These are phyloP conservation scores for Rhodomyrtus tomentosa DNA, from an alignment of 345 rosid species.

Conservation along the genomic window DNA sequence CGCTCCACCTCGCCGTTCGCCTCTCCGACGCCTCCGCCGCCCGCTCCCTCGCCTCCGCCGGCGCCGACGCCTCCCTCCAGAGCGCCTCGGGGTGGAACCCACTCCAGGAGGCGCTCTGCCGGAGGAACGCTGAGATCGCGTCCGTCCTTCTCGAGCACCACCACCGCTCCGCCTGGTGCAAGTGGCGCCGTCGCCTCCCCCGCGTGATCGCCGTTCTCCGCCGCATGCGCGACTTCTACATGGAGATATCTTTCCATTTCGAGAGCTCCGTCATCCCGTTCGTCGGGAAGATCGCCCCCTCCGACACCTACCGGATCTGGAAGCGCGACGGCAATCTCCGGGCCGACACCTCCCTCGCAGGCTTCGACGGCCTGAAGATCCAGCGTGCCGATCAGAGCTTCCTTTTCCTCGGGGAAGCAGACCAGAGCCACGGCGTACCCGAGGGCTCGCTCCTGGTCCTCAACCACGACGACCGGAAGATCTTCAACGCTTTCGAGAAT, in stretches of 20 bases:
- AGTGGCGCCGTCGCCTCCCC: slow-evolving; percentile 87
- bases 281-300: slow-evolving; percentile 78
- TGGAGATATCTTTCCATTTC: slow-evolving; percentile 86
- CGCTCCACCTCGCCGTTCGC: slow-evolving; percentile 83
- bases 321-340: slow-evolving; percentile 85
- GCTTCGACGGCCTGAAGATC: slow-evolving; percentile 84
- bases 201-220: slow-evolving; percentile 54
- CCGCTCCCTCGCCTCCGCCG: slow-evolving; percentile 41
- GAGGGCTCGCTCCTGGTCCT: slow-evolving; percentile 68
- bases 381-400: slow-evolving; percentile 85
- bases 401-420: slow-evolving; percentile 81
- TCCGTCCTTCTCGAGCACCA: slow-evolving; percentile 32
- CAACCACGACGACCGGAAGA: slow-evolving; percentile 56
- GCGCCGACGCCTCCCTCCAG: slow-evolving; percentile 69
- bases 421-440: slow-evolving; percentile 32
- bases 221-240: slow-evolving; percentile 88
- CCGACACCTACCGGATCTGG: slow-evolving; percentile 96
- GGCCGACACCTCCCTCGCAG: slow-evolving; percentile 73
- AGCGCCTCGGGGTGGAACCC: slow-evolving; percentile 82
- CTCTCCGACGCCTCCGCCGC: slow-evolving; percentile 46
- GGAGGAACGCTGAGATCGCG: slow-evolving; percentile 47
- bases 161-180: slow-evolving; percentile 69
- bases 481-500: slow-evolving; percentile 67
- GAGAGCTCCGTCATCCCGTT: slow-evolving; percentile 95
- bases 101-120: slow-evolving; percentile 69